Base-by-base conservation (phyloP, 2,329 filamentous ascomycete genomes). In the Cordyceps militaris region DNA sequence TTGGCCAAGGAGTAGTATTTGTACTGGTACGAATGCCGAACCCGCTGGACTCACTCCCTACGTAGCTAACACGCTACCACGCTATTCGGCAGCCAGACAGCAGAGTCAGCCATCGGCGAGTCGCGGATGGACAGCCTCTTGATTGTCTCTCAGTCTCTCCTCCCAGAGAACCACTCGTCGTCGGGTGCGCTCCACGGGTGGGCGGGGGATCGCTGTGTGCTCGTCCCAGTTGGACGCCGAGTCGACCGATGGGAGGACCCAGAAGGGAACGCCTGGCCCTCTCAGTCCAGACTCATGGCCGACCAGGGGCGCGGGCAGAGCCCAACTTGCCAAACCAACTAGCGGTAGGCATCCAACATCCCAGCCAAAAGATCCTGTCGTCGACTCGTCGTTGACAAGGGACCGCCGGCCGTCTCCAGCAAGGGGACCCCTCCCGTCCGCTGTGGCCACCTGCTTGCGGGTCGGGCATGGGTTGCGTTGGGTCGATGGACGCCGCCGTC, bases 221-320 rank as follows among this genome's bases (percentile, higher is more conserved):
- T 54, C 51, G 51, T 54, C 40, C 51, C 40, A 46, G 51, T 54
- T 46, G 21, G 7, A 14, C 19, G 19, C 14, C 28, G 30, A 46
- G 51, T 54, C 51, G 51, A 54, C 51, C 46, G 51, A 54, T 54
- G 40, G 40, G 51, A 54, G 38, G 51, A 54, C 40, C 51, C 51
- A n/a, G 51, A 44, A 28, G 24, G 40, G 38, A 21, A 21, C 16
- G 10, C 9, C 34, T 51, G 36, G 51, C 28, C 51, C 28, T 46
- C 24, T 24, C 40, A 46, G 49, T 28, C 49, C n/a, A 32, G 36
- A 30, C 49, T 26, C n/a, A 16, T 28, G 23, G 24, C 36, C 26
- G 19, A 51, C 32, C 34, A 28, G 23, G 48, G 34, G 24, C 14
- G 26, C 6, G 30, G 19, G 19, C 30, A 26, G 23, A 30, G 24